These are phyloP conservation scores for Aspergillus neoniger DNA, from an alignment of 2,329 filamentous ascomycete species.

Conservation along the genomic window DNA sequence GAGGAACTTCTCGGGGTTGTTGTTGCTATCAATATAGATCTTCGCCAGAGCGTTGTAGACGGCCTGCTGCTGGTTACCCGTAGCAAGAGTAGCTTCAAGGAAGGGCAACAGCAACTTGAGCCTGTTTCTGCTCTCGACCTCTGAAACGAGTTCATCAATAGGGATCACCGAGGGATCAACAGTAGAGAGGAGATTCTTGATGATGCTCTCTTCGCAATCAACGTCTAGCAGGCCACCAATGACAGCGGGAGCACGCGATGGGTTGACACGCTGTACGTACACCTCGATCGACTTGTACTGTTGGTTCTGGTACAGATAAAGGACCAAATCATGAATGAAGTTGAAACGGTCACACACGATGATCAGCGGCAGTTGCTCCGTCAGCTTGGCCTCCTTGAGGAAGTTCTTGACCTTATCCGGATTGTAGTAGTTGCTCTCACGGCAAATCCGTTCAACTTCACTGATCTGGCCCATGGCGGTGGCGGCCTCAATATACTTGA, in stretches of 20 bases:
- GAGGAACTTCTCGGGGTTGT: slow-evolving; percentile 95
- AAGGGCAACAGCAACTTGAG: slow-evolving; percentile 95
- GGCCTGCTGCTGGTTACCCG: slow-evolving; percentile 92
- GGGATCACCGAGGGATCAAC: slow-evolving; percentile 83
- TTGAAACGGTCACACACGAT: slow-evolving; percentile 99
- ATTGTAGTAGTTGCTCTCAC: slow-evolving; percentile 88
- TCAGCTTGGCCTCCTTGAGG: slow-evolving; percentile 90
- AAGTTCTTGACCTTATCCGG: slow-evolving; percentile 98
- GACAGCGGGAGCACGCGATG: slow-evolving; percentile 83
- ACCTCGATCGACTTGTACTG: slow-evolving; percentile 99
- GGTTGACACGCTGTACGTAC: slow-evolving; percentile 97
- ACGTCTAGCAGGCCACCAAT: slow-evolving; percentile 93
- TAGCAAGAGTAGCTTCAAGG: slow-evolving; percentile 85
- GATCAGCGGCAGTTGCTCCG: slow-evolving; percentile 92
- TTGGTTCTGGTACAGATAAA: slow-evolving; percentile 98
- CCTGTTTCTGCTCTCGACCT: slow-evolving; percentile 95
- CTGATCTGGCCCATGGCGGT: slow-evolving; percentile 91
- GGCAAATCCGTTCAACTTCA: slow-evolving; percentile 95
- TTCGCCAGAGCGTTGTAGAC: slow-evolving; percentile 97
- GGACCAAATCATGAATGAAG: slow-evolving; percentile 93
- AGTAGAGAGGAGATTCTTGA: slow-evolving; percentile 85
- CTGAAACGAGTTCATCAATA: slow-evolving; percentile 88
- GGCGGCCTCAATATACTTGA: slow-evolving; percentile 99
- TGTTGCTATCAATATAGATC: slow-evolving; percentile 99
- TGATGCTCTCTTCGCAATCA: slow-evolving; percentile 94